phyloP scores from a whole-genome alignment of 768 basidiomycete species.

The Serendipita indica region DNA sequence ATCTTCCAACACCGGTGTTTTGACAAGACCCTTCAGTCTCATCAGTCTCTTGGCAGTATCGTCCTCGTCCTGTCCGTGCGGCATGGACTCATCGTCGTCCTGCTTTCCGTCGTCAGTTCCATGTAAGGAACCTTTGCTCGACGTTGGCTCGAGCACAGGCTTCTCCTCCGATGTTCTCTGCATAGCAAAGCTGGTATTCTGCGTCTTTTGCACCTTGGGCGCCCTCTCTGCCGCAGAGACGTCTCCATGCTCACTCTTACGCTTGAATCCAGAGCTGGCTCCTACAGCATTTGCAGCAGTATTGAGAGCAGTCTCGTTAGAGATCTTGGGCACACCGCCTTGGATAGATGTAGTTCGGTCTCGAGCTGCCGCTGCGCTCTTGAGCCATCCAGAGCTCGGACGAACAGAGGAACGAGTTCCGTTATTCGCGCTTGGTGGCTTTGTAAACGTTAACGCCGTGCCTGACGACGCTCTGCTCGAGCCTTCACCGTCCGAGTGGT shows the following conservation, averaged over 20 bases:
- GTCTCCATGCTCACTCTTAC: background rate
- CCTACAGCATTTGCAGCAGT: background rate
- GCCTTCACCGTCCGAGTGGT: too few species aligned
- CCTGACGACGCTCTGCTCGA: background rate
- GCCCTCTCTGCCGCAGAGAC: background rate
- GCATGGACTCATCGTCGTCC: background rate
- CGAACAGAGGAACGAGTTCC: background rate
- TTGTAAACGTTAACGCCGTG: background rate
- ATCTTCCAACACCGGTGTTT: background rate
- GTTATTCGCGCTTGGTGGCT: background rate
- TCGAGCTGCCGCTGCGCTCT: background rate
- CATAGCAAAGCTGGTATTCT: background rate
- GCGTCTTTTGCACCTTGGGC: background rate
- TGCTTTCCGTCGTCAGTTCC: background rate
- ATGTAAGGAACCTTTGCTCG: background rate
- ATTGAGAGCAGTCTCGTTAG: background rate
- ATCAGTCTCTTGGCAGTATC: slow-evolving; percentile 2
- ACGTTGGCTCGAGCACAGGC: background rate
- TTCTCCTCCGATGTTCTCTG: background rate
- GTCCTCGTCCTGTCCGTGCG: background rate
- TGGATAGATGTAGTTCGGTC: background rate
- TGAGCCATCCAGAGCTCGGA: background rate
- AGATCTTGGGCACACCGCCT: background rate
- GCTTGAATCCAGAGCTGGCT: background rate
- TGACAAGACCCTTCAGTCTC: background rate